Conservation (phyloP, 352 stramenopile genomes). For the Phytophthora fragariaefolia region DNA sequence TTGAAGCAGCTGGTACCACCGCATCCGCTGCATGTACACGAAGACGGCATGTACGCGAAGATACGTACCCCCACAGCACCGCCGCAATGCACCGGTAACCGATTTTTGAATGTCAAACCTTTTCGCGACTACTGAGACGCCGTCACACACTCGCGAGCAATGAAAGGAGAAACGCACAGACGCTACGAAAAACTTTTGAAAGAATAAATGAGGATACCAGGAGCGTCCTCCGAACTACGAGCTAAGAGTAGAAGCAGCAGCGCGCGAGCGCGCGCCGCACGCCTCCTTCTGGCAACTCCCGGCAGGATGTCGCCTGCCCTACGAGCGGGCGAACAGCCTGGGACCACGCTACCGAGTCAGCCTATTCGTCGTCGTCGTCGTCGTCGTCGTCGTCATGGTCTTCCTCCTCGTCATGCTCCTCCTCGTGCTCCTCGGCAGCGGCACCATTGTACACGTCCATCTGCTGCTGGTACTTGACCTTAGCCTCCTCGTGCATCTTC, state of each 20-base stretch:
- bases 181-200: constrained; percentile 37
- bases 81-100: too few species aligned
- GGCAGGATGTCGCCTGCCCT: too few species aligned
- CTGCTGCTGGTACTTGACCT: constrained; percentile 87
- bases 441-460: constrained; percentile 91
- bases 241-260: constrained; percentile 35
- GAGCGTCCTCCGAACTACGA: constrained; percentile 40
- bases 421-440: constrained; percentile 34
- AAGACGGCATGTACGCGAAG: too few species aligned
- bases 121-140: constrained; percentile 10
- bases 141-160: neutral
- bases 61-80: too few species aligned
- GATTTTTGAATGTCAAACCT: too few species aligned
- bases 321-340: too few species aligned
- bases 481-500: constrained; percentile 88
- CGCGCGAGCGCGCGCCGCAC: neutral
- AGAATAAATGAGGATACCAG: constrained; percentile 42
- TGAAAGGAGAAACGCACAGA: constrained; percentile 12
- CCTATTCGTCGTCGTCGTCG: constrained; percentile 60
- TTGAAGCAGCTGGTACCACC: constrained; percentile 20
- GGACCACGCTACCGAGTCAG: neutral
- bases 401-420: constrained; percentile 71
- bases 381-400: constrained; percentile 74
- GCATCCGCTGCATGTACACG: neutral
- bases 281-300: too few species aligned